Base-by-base conservation (phyloP, 139 green algal genomes). In the Dunaliella sp. region DNA sequence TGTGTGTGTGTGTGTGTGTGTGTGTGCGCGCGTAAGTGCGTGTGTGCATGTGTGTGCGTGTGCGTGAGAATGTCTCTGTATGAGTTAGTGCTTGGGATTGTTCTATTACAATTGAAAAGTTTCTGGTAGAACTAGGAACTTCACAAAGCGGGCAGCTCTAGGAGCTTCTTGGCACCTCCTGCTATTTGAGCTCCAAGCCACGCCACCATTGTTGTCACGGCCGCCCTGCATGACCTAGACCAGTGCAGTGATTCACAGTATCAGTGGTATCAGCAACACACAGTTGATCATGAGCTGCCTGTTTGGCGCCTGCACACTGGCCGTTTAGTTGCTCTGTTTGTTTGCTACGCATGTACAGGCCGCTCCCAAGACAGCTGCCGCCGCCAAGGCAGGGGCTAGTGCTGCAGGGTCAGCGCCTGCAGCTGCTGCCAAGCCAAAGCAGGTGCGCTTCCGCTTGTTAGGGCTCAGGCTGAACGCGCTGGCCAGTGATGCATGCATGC, bases 281-380 rank as follows among this genome's bases (percentile, higher is more conserved):
- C 21, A n/a, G 58, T n/a, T 21, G 21, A 24, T 26, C 34, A n/a
- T 36, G 21, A 24, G 24, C 58, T n/a, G 24, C 24, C 58, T n/a
- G 58, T 21, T 24, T 24, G 24, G 22, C 58, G 22, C 58, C 24
- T 21, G 22, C 58, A 21, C 58, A 75, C 21, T 21, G 24, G 22
- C 58, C 21, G 24, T 24, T 24, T n/a, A 21, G 22, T 75, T n/a
- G 58, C 22, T 75, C 58, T 75, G 22, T n/a, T n/a, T 75, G 58
- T 75, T 24, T 24, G 24, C 24, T 21, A 21, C 22, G 22, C 24
- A 24, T 75, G 22, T 79, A 3, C 77, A 82, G 77, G 83, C 37
- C 57, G 83, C 79, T 1, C 57, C 80, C 31, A 89, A 89, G 80
- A 81, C 83, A 28, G 37, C 74, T 3, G 75, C 25, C 26, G 48